Conservation (phyloP, 2,329 filamentous ascomycete species). For the Ceratocystis cacaofunesta region DNA sequence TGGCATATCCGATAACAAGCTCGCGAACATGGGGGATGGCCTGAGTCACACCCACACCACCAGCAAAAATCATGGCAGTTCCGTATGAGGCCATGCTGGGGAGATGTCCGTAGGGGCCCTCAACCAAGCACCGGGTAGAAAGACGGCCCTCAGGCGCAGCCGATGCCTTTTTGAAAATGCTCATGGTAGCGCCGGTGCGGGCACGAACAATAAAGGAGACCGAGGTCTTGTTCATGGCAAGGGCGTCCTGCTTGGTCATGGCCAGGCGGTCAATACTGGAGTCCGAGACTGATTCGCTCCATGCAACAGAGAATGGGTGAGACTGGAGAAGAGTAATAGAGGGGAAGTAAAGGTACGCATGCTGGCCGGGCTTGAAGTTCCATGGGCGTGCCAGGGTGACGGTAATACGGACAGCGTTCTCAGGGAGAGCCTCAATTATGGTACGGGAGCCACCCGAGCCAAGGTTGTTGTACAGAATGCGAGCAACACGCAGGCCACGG, state of each 20-base stretch:
- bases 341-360: slow-evolving; percentile 68
- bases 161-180: slow-evolving; percentile 52
- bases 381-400: slow-evolving; percentile 63
- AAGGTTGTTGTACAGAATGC: slow-evolving; percentile 50
- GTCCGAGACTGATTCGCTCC: slow-evolving; percentile 52
- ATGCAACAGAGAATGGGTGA: slow-evolving; percentile 66
- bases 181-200: slow-evolving; percentile 57
- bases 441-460: slow-evolving; percentile 52
- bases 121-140: slow-evolving; percentile 50
- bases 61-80: slow-evolving; percentile 64
- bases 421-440: slow-evolving; percentile 59
- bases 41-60: slow-evolving; percentile 68
- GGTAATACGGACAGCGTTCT: slow-evolving; percentile 59
- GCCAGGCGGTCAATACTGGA: slow-evolving; percentile 39
- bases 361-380: slow-evolving; percentile 59
- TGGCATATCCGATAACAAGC: slow-evolving; percentile 51
- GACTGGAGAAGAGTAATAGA: slow-evolving; percentile 57
- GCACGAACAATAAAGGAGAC: slow-evolving; percentile 61
- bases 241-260: slow-evolving; percentile 44
- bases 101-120: slow-evolving; percentile 63
- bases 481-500: slow-evolving; percentile 42
- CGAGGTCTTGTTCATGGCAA: slow-evolving; percentile 44
- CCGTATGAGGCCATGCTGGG: slow-evolving; percentile 61
- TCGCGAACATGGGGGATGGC: slow-evolving; percentile 62
- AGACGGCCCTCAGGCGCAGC: slow-evolving; percentile 46